Conservation (phyloP, 441 rosid genomes). For the Arabidopsis hybrid region DNA sequence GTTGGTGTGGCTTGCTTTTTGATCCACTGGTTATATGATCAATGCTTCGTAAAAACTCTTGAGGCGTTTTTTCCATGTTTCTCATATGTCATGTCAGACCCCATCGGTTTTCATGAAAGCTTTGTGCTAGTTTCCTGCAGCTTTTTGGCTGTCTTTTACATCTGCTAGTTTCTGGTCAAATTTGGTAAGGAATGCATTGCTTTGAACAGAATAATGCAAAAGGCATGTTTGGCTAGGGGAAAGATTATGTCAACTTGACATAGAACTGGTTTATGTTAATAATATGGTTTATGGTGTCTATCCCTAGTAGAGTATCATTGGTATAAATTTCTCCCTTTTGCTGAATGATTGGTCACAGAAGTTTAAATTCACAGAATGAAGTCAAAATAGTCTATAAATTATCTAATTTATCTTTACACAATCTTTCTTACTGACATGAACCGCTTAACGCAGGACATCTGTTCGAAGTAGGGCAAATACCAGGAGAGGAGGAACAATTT, state of each 20-base stretch:
- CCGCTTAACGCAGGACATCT: slow-evolving; percentile 2
- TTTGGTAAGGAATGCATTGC: not conserved
- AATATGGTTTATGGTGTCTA: slow-evolving; percentile 2
- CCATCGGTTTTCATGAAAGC: not conserved
- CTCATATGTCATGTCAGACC: not conserved
- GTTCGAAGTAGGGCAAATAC: not conserved
- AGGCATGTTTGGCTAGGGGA: not conserved
- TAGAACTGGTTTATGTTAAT: not conserved
- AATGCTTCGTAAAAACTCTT: not conserved
- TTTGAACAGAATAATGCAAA: slow-evolving; percentile 17
- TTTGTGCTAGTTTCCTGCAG: not conserved
- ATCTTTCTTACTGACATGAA: slow-evolving; percentile 8
- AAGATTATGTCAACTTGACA: not conserved
- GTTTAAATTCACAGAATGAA: slow-evolving; percentile 1
- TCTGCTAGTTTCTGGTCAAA: not conserved
- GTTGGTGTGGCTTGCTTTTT: slow-evolving; percentile 6
- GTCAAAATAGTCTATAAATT: not conserved
- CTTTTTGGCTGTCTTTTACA: not conserved
- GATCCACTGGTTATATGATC: slow-evolving; percentile 1
- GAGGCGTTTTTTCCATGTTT: not conserved
- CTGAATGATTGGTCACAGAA: not conserved
- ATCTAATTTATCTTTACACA: not conserved
- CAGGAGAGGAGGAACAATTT: slow-evolving; percentile 25
- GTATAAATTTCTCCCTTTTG: not conserved
- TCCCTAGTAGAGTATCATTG: not conserved